phyloP scores from a whole-genome alignment of 139 green algal genomes.

The Micractinium conductrix region DNA sequence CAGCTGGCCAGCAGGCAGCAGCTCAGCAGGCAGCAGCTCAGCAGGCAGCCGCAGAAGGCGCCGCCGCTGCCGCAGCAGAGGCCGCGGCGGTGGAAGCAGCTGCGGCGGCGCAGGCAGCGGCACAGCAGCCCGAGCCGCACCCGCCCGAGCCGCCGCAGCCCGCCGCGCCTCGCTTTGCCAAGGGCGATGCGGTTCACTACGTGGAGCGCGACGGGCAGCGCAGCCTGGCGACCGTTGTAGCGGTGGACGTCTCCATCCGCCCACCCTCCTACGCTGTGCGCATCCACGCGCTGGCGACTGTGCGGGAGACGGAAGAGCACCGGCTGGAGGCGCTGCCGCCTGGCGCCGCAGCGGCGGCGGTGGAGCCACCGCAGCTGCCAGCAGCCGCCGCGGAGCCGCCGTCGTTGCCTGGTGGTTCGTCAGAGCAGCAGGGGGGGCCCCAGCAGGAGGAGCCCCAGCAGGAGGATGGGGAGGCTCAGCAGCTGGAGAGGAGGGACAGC shows the following conservation, averaged over 20 bases:
- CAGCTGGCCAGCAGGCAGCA: constrained; percentile 16
- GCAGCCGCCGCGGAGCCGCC: not conserved
- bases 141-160: not conserved
- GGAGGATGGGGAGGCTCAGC: not conserved
- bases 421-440: not conserved
- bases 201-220: constrained; percentile 13
- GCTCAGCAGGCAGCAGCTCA: not conserved
- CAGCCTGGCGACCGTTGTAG: constrained; percentile 13
- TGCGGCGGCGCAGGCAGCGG: not conserved
- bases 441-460: constrained; percentile 13
- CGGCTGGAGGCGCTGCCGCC: not conserved
- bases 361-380: not conserved
- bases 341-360: not conserved
- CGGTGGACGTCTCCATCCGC: constrained; percentile 23
- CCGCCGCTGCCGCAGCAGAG: not conserved
- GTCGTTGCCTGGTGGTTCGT: not conserved
- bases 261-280: constrained; percentile 35
- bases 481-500: not conserved
- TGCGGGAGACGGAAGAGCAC: constrained; percentile 37
- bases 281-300: constrained; percentile 19
- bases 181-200: constrained; percentile 20
- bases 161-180: not conserved
- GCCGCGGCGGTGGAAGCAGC: not conserved
- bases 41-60: not conserved
- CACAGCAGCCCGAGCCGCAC: not conserved